Conservation (phyloP, 1,284 basidiomycete genomes). For the Ceratobasidium sp. region DNA sequence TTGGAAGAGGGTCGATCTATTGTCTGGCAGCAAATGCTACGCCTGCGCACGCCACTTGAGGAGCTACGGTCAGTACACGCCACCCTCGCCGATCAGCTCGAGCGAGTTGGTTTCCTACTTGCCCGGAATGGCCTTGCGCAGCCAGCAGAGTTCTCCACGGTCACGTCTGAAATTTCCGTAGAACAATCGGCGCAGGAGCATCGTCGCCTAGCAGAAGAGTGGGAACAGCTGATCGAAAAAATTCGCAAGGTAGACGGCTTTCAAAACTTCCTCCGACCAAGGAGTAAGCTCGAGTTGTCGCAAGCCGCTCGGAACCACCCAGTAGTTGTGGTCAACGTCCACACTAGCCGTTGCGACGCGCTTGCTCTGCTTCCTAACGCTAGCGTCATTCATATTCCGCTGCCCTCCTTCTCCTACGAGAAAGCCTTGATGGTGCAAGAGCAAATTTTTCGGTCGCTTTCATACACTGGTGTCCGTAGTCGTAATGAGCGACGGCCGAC, state of each 20-base stretch:
- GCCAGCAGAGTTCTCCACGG: not conserved
- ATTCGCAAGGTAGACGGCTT: not conserved
- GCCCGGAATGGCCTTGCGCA: not conserved
- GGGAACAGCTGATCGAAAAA: slow-evolving; percentile 8
- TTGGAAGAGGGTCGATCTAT: not conserved
- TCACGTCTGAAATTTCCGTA: not conserved
- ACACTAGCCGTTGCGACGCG: not conserved
- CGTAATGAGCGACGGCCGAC: too few relatives aligned
- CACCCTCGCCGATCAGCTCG: not conserved
- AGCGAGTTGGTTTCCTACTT: too few relatives aligned
- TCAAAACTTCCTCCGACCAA: not conserved
- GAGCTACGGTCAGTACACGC: not conserved
- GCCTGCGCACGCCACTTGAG: not conserved
- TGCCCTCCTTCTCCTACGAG: too few relatives aligned
- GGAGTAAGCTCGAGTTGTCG: not conserved
- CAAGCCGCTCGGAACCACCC: slow-evolving; percentile 6
- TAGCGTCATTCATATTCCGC: too few relatives aligned
- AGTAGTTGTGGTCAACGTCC: slow-evolving; percentile 25
- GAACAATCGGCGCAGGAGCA: not conserved
- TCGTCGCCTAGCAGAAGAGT: slow-evolving; percentile 18
- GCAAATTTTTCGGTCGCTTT: too few relatives aligned
- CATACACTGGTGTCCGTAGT: too few relatives aligned
- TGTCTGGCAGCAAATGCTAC: not conserved
- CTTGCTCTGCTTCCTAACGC: not conserved
- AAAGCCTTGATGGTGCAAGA: too few relatives aligned